A percentile compares a stretch with the other conserved stretches of the same genome.
Conservation (phyloP, 345 rosid genomes). For the Corchorus capsularis region DNA sequence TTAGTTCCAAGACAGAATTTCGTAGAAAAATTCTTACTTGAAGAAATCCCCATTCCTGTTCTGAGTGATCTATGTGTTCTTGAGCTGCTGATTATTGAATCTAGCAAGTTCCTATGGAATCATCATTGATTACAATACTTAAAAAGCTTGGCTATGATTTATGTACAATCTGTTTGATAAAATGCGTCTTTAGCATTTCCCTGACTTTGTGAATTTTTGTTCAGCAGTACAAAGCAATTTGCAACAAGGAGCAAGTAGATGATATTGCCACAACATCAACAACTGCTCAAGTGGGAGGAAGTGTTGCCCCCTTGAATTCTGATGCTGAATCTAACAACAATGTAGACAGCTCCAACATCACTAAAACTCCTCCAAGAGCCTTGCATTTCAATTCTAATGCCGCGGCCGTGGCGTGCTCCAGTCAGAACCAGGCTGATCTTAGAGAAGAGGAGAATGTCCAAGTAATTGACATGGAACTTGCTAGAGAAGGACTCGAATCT, state of each 20-base stretch:
- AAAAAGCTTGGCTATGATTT: not conserved
- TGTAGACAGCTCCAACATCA: not conserved
- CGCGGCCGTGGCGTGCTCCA: not conserved
- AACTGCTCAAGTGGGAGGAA: not conserved
- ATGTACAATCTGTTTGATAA: not conserved
- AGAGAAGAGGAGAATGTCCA: not conserved
- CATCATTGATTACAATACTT: not conserved
- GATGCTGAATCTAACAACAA: slow-evolving; percentile 1
- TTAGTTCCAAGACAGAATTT: no score
- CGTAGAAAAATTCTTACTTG: no score
- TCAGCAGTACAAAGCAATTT: slow-evolving; percentile 13
- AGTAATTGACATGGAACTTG: not conserved
- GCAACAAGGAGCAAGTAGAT: not conserved
- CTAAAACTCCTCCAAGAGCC: not conserved
- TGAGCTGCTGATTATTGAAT: not conserved
- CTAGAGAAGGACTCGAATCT: not conserved
- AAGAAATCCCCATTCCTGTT: not conserved
- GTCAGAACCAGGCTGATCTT: not conserved
- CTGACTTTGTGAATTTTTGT: not conserved
- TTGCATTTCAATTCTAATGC: not conserved
- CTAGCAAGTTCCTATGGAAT: not conserved
- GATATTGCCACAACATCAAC: not conserved
- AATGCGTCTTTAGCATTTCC: not conserved
- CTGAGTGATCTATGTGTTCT: not conserved
- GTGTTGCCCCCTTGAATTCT: not conserved